A percentile compares a stretch with the other conserved stretches of the same genome.
Conservation (phyloP, 2,329 filamentous ascomycete genomes). For the Fusarium zealandicum region DNA sequence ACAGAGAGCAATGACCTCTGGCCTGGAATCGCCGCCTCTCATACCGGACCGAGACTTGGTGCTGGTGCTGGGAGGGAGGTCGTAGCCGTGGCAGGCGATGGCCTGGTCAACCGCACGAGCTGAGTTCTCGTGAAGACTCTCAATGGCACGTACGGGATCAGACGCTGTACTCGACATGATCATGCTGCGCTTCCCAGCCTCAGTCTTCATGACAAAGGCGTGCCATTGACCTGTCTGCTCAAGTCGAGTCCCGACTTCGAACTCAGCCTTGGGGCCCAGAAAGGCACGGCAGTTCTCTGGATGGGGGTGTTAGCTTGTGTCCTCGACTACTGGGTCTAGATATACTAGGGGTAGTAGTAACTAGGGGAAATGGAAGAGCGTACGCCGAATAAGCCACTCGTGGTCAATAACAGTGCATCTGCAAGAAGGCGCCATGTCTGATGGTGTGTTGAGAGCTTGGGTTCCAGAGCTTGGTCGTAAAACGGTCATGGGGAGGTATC, state of each 20-base stretch:
- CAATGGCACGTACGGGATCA: constrained; percentile 45
- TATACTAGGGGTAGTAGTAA: background rate
- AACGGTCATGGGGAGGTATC: constrained; percentile 23
- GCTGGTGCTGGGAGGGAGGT: constrained; percentile 24
- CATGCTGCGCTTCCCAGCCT: constrained; percentile 37
- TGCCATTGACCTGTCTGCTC: constrained; percentile 38
- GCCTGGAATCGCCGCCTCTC: constrained; percentile 16
- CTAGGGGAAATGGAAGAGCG: background rate
- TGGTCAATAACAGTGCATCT: constrained; percentile 9
- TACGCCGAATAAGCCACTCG: constrained; percentile 23
- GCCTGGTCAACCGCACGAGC: constrained; percentile 47
- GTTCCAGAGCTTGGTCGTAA: constrained; percentile 14
- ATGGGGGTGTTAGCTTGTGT: background rate
- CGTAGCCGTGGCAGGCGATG: constrained; percentile 47
- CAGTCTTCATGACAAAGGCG: constrained; percentile 38
- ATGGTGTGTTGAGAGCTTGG: constrained; percentile 1
- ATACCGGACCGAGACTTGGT: constrained; percentile 12
- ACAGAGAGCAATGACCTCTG: constrained; percentile 32
- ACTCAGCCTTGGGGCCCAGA: constrained; percentile 31
- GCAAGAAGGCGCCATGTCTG: constrained; percentile 19
- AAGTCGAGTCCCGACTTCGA: constrained; percentile 38
- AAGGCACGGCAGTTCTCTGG: constrained; percentile 42
- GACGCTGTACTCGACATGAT: constrained; percentile 45
- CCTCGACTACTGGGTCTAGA: background rate
- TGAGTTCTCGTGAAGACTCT: constrained; percentile 48